Conservation (phyloP, 2,329 filamentous ascomycete species). For the Colletotrichum orchidophilum region DNA sequence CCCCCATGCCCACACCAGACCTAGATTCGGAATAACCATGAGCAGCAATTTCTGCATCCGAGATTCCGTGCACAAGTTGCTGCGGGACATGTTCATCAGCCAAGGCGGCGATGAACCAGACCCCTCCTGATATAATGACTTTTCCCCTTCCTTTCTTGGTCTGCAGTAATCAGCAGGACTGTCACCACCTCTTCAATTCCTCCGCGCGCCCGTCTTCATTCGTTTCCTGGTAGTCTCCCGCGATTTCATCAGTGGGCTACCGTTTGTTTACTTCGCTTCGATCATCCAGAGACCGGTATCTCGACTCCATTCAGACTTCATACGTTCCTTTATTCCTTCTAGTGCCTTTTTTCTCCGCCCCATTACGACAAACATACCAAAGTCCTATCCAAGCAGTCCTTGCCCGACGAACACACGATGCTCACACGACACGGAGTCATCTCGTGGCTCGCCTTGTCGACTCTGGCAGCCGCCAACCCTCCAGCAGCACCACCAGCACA, state of each 20-base stretch:
- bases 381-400: background rate
- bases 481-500: slow-evolving; percentile 4
- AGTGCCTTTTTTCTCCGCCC: background rate
- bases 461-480: slow-evolving; percentile 27
- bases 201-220: slow-evolving; percentile 22
- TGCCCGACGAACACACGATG: slow-evolving; percentile 4
- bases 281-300: slow-evolving; percentile 33
- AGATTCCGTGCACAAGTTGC: slow-evolving; percentile 24
- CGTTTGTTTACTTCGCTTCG: slow-evolving; percentile 23
- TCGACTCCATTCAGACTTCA: slow-evolving; percentile 32
- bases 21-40: background rate
- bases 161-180: slow-evolving; percentile 31
- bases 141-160: slow-evolving; percentile 2
- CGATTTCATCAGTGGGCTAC: slow-evolving; percentile 5
- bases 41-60: background rate
- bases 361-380: background rate
- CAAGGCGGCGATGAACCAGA: slow-evolving; percentile 17
- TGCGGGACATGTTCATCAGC: slow-evolving; percentile 20
- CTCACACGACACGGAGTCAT: slow-evolving; percentile 20
- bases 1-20: slow-evolving; percentile 16
- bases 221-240: slow-evolving; percentile 18
- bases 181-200: slow-evolving; percentile 25
- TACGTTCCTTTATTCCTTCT: slow-evolving; percentile 27
- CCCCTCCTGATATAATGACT: slow-evolving; percentile 31
- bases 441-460: slow-evolving; percentile 23